Conservation (phyloP, 768 basidiomycete genomes). For the Mycena capillaripes region DNA sequence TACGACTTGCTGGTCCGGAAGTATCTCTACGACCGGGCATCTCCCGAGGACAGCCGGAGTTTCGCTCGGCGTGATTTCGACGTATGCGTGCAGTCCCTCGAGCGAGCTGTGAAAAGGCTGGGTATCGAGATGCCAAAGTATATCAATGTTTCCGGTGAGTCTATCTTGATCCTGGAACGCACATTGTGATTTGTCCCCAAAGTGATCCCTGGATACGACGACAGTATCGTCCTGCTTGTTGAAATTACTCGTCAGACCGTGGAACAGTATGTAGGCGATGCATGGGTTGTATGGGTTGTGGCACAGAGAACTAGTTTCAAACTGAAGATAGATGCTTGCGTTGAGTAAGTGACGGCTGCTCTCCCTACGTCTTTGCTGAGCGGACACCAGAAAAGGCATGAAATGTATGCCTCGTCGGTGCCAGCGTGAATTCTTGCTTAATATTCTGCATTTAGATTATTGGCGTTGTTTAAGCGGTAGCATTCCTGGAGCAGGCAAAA, state of each 20-base stretch:
- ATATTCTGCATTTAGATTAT: background rate
- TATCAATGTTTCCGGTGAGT: background rate
- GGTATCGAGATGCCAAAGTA: background rate
- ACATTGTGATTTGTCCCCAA: background rate
- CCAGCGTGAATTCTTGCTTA: background rate
- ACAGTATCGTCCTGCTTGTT: background rate
- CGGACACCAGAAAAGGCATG: conserved; percentile 6
- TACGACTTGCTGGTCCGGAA: conserved; percentile 7
- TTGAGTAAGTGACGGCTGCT: background rate
- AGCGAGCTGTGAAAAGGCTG: background rate
- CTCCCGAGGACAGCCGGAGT: background rate
- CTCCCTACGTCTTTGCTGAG: background rate
- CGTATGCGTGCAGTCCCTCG: background rate
- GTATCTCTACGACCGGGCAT: background rate
- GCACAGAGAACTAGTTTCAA: background rate
- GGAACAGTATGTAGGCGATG: background rate
- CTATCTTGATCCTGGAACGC: too few relatives aligned
- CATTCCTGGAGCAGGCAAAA: background rate
- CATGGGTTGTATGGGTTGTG: background rate
- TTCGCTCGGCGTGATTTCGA: background rate
- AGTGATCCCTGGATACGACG: background rate
- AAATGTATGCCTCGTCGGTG: background rate
- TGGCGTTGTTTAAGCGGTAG: background rate
- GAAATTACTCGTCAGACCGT: background rate
- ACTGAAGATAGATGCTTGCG: conserved; percentile 1